phyloP scores from a whole-genome alignment of 2,329 filamentous ascomycete species.

The Xylaria sp. region DNA sequence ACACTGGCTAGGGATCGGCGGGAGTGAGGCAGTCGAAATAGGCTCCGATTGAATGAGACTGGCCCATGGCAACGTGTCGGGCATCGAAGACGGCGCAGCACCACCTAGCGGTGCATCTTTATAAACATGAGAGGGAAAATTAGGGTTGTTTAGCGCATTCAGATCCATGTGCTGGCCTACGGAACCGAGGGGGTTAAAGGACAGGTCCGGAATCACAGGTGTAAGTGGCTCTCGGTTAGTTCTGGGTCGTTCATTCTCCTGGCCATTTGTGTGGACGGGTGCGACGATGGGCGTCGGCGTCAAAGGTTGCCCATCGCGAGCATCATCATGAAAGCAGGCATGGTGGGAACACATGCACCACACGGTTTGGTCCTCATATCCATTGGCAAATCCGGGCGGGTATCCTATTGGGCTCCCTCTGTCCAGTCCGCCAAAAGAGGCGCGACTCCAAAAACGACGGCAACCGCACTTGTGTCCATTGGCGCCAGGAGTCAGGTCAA shows the following conservation, averaged over 20 bases:
- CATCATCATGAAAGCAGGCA: conserved; percentile 70
- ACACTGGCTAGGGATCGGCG: conserved; percentile 63
- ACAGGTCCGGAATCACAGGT: conserved; percentile 59
- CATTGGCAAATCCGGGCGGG: conserved; percentile 43
- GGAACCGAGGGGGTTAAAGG: conserved; percentile 54
- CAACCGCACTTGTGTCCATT: conserved; percentile 67
- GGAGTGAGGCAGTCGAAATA: conserved; percentile 50
- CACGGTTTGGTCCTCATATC: conserved; percentile 55
- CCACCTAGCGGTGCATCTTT: conserved; percentile 44
- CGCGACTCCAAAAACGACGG: conserved; percentile 69
- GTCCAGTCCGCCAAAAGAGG: conserved; percentile 49
- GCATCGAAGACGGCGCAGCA: conserved; percentile 56
- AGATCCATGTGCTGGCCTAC: conserved; percentile 57
- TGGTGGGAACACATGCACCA: conserved; percentile 74
- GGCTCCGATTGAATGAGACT: conserved; percentile 56
- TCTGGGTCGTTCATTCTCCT: conserved; percentile 65
- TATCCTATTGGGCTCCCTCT: conserved; percentile 45
- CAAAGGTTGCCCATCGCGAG: conserved; percentile 46
- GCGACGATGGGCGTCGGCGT: conserved; percentile 42
- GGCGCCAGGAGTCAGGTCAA: conserved; percentile 64
- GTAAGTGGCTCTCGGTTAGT: conserved; percentile 63
- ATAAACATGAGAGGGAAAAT: conserved; percentile 52
- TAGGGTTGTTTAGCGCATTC: conserved; percentile 50
- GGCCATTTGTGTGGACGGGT: conserved; percentile 49
- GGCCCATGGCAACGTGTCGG: conserved; percentile 67